Conservation (phyloP, 495 filamentous ascomycete species). For the Hyaloscypha bicolor region DNA sequence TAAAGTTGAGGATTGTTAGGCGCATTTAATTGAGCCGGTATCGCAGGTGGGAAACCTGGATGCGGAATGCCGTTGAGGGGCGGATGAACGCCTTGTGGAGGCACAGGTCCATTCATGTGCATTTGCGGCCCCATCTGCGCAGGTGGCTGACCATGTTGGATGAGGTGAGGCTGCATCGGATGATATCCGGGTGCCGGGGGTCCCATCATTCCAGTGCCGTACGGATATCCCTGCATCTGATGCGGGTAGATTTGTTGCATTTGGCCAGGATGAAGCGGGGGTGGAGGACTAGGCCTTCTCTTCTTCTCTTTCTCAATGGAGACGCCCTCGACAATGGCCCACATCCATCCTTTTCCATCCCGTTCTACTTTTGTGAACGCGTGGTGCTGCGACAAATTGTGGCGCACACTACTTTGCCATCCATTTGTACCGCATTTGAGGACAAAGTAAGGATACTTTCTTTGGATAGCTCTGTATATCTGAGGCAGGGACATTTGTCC, state of each 20-base stretch:
- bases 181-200: conserved; percentile 25
- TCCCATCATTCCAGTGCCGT: conserved; percentile 26
- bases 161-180: conserved; percentile 17
- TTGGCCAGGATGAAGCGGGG: conserved; percentile 27
- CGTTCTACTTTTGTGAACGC: conserved; percentile 84
- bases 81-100: conserved; percentile 5
- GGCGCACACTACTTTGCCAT: conserved; percentile 96
- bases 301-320: conserved; percentile 74
- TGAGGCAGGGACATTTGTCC: conserved; percentile 83
- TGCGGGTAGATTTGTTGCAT: conserved; percentile 32
- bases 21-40: conserved; percentile 25
- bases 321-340: conserved; percentile 63
- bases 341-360: conserved; percentile 72
- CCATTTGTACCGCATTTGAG: conserved; percentile 79
- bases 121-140: conserved; percentile 24
- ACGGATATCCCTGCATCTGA: conserved; percentile 23
- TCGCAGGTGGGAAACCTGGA: conserved; percentile 16
- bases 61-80: not conserved
- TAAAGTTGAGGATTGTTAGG: conserved; percentile 22
- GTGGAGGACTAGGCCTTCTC: conserved; percentile 57
- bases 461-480: conserved; percentile 87
- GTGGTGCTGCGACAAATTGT: conserved; percentile 88
- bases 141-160: conserved; percentile 25
- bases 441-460: conserved; percentile 88
- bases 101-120: conserved; percentile 25